Base-by-base conservation (phyloP, 192 early-diverging fungal genomes). In the Haplosporangium gracile region DNA sequence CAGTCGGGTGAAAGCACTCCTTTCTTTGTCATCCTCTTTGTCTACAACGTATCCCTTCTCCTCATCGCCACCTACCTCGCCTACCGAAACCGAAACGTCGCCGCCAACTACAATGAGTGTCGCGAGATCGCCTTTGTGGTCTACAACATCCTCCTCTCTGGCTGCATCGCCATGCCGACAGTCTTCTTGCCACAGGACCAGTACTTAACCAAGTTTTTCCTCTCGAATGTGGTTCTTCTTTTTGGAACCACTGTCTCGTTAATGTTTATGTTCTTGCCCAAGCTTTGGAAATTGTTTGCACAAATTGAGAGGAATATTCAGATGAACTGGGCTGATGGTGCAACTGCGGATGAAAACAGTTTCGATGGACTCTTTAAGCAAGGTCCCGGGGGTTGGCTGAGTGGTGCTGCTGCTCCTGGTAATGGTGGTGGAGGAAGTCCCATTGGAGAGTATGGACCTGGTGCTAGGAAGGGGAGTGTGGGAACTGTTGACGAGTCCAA, bases 231-330 rank as follows among this genome's bases (percentile, higher is more conserved):
- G 1, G 85, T 89, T 0, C 82, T 90, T 24, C 74, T 91, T 0
- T 91, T 89, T 77, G 91, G 88, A 4, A 89, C 89, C 0, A 89
- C 88, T 0, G 85, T 91, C n/a, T 90, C 91, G 1, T 75, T 91
- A 24, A 82, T 91, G 71, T 88, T 90, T 40, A 65, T 91, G 38
- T 91, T 91, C 39, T 43, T 90, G 38, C 91, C 91, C 2, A 90
- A 90, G 53, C 76, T 91, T 1, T 85, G 85, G 51, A 85, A 80
- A 45, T 83, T 91, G 7, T 88, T 87, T 75, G 68, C 75, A 13
- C 53, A 88, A 60, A 65, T 82, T 49, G 76, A 77, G 18, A 51
- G 29, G 29, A 36, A 49, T 26, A 10, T 16, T 20, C 69, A 45
- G 60, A 55, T 36, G 53, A 55, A 45, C 4, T 60, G 74, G 4